Evolutionary conservation across 257 asterid genomes (phyloP).

Genomic region (Anisodus acutangulus): DNA sequence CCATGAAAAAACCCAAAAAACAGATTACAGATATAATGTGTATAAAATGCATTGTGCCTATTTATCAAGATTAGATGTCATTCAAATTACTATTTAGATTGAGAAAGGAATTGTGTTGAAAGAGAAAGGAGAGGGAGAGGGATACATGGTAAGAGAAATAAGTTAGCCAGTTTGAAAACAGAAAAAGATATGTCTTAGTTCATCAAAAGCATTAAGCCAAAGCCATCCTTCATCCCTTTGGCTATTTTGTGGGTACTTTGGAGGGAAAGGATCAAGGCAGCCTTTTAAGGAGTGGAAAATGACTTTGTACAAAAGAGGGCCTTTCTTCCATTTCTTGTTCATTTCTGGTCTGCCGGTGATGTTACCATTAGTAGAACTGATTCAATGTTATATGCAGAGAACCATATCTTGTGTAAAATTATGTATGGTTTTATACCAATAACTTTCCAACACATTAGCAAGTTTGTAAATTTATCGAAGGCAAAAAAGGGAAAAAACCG

Average conservation of each 20-base stretch:
- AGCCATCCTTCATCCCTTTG: constrained; percentile 15
- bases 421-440: background rate
- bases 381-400: background rate
- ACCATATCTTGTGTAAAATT: constrained; percentile 3
- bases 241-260: background rate
- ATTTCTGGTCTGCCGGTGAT: background rate
- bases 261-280: background rate
- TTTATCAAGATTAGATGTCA: constrained; percentile 12
- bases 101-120: background rate
- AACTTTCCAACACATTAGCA: background rate
- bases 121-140: background rate
- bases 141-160: background rate
- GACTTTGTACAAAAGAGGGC: background rate
- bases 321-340: background rate
- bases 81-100: background rate
- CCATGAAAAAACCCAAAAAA: background rate
- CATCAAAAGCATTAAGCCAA: background rate
- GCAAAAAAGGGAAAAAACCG: background rate
- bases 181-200: background rate
- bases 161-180: background rate
- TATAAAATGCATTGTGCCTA: background rate
- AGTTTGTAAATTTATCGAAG: background rate
- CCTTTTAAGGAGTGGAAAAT: background rate
- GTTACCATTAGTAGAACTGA: background rate
- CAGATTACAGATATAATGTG: background rate